Evolutionary conservation across 2,329 filamentous ascomycete genomes (phyloP).

Genomic region (Fusarium albidum): DNA sequence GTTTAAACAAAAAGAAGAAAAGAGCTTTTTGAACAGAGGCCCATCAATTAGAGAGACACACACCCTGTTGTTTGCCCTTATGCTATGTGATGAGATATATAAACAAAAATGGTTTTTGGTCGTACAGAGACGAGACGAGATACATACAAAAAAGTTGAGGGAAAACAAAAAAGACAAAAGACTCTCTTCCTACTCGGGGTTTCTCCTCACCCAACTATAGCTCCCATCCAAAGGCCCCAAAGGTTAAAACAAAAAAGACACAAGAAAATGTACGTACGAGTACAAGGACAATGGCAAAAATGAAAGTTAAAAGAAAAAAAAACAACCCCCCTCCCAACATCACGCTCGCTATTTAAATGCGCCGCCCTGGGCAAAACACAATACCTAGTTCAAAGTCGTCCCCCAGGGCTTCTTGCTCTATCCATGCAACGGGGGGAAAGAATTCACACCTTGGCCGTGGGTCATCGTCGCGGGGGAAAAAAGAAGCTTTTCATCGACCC

Average conservation of each 20-base stretch:
- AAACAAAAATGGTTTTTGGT: too few species aligned
- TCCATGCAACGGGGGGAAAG: slow-evolving; percentile 30
- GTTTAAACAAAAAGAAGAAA: too few species aligned
- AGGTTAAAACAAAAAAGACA: slow-evolving; percentile 16
- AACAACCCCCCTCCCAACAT: slow-evolving; percentile 33
- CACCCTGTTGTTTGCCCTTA: too few species aligned
- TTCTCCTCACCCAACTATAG: background rate
- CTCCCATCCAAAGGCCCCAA: slow-evolving; percentile 15
- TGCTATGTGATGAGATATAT: too few species aligned
- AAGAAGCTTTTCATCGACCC: slow-evolving; percentile 50
- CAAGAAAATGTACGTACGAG: slow-evolving; percentile 29
- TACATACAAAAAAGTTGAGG: too few species aligned
- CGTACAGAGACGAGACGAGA: too few species aligned
- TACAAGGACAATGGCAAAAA: slow-evolving; percentile 4
- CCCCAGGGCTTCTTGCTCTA: slow-evolving; percentile 22
- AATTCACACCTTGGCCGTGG: slow-evolving; percentile 1
- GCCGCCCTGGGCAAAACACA: slow-evolving; percentile 44
- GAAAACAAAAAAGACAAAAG: too few species aligned
- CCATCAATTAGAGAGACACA: too few species aligned
- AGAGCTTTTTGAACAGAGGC: too few species aligned
- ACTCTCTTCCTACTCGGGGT: background rate
- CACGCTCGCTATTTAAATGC: slow-evolving; percentile 44
- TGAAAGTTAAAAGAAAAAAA: slow-evolving; percentile 24
- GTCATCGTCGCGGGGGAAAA: slow-evolving; percentile 7
- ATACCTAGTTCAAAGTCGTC: slow-evolving; percentile 11